A percentile compares a stretch with the other conserved stretches of the same genome.
Evolutionary conservation across 2,329 filamentous ascomycete species (phyloP).

Genomic region (Stachybotrys echinatus): DNA sequence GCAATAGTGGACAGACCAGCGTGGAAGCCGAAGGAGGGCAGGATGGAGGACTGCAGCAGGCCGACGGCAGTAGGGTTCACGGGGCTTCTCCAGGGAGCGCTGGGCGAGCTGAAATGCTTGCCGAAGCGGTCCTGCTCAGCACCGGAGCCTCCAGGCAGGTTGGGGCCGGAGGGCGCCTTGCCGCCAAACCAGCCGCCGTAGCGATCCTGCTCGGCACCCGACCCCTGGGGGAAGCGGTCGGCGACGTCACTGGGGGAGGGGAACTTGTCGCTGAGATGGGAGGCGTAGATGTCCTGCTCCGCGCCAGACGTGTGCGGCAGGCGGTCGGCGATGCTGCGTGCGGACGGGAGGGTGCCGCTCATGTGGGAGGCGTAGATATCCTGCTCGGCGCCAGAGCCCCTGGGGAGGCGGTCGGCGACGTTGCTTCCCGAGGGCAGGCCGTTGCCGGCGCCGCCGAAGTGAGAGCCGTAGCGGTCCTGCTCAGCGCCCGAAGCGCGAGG

Average conservation of each 20-base stretch:
- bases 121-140: slow-evolving; percentile 2
- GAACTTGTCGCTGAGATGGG: background rate
- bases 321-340: background rate
- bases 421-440: background rate
- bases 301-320: background rate
- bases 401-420: background rate
- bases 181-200: background rate
- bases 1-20: slow-evolving; percentile 1
- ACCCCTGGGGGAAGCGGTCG: background rate
- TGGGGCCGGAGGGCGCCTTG: background rate
- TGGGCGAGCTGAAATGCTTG: background rate
- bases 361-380: background rate
- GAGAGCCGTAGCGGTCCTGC: background rate
- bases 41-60: background rate
- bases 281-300: background rate
- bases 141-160: background rate
- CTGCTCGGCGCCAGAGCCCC: slow-evolving; percentile 1
- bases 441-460: background rate
- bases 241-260: background rate
- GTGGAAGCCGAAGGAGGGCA: slow-evolving; percentile 3
- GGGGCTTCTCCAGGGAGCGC: background rate
- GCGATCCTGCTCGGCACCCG: slow-evolving; percentile 1
- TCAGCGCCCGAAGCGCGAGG: slow-evolving; percentile 1
- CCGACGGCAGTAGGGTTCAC: slow-evolving; percentile 1
- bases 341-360: background rate